Conservation (phyloP, 371 early-diverging fungal genomes). For the Mortierella sp. region DNA sequence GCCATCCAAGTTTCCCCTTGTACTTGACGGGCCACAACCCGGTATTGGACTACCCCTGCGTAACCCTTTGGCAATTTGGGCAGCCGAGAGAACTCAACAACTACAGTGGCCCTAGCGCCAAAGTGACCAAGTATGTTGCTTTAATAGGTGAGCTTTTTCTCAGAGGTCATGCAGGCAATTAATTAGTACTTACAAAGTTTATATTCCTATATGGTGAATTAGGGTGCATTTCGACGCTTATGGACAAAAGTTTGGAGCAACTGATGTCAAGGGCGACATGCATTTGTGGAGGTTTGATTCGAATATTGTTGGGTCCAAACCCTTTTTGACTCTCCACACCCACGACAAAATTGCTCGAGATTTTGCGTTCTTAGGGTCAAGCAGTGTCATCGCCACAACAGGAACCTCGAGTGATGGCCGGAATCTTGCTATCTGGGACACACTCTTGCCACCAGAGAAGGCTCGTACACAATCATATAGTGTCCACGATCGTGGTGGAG, state of each 20-base stretch:
- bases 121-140: conserved; percentile 62
- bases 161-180: background rate
- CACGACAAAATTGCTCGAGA: conserved; percentile 80
- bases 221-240: conserved; percentile 79
- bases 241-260: conserved; percentile 85
- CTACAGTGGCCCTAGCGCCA: conserved; percentile 69
- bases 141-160: no score
- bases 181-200: background rate
- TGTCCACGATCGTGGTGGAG: conserved; percentile 67
- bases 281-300: conserved; percentile 85
- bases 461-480: conserved; percentile 59
- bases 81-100: conserved; percentile 70
- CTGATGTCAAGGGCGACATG: conserved; percentile 77
- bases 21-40: conserved; percentile 72
- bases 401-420: conserved; percentile 72
- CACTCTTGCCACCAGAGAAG: conserved; percentile 76
- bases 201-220: background rate
- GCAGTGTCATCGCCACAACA: conserved; percentile 81
- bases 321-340: conserved; percentile 66
- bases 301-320: conserved; percentile 72
- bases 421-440: conserved; percentile 86
- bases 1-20: conserved; percentile 72
- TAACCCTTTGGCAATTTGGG: conserved; percentile 74
- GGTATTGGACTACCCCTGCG: conserved; percentile 63
- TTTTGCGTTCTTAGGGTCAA: conserved; percentile 80